These are phyloP conservation scores for Trebouxiophyceae sp. DNA, from an alignment of 163 green algal species.

Conservation along the genomic window DNA sequence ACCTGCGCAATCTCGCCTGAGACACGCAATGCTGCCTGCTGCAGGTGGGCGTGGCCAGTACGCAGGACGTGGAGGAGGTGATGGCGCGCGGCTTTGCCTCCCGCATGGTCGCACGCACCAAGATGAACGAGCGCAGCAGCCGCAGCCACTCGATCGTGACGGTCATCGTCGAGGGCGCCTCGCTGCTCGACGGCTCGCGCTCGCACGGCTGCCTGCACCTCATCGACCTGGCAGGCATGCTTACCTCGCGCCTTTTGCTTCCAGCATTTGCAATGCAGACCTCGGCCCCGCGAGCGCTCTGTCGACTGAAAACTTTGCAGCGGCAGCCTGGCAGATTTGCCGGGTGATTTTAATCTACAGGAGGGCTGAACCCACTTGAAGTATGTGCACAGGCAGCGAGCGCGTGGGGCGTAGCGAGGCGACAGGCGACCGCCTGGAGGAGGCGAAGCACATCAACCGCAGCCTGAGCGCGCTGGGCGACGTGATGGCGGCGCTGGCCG, in stretches of 20 bases:
- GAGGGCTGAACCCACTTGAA: no score
- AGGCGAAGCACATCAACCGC: slow-evolving; percentile 91
- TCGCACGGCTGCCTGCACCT: slow-evolving; percentile 86
- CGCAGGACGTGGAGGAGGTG: slow-evolving; percentile 65
- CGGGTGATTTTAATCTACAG: no score
- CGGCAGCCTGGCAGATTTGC: no score
- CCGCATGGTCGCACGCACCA: slow-evolving; percentile 69
- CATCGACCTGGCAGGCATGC: slow-evolving; percentile 73
- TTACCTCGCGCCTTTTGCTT: slow-evolving; percentile 2
- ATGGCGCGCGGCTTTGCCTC: slow-evolving; percentile 68
- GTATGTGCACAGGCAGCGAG: slow-evolving; percentile 74
- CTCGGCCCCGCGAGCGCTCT: background rate
- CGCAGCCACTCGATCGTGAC: slow-evolving; percentile 69
- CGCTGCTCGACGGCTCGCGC: slow-evolving; percentile 37
- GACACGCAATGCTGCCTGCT: no score
- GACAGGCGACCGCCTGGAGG: slow-evolving; percentile 71
- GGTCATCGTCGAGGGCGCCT: slow-evolving; percentile 75
- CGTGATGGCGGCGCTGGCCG: slow-evolving; percentile 78
- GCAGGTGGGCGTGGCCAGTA: slow-evolving; percentile 54
- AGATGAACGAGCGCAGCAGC: slow-evolving; percentile 86
- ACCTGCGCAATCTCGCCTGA: no score
- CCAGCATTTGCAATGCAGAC: background rate
- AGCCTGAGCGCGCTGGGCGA: slow-evolving; percentile 50
- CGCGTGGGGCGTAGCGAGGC: slow-evolving; percentile 52
- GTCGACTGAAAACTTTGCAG: background rate